phyloP scores from a whole-genome alignment of 2,329 filamentous ascomycete species.

The Ceratocystis ficicola region DNA sequence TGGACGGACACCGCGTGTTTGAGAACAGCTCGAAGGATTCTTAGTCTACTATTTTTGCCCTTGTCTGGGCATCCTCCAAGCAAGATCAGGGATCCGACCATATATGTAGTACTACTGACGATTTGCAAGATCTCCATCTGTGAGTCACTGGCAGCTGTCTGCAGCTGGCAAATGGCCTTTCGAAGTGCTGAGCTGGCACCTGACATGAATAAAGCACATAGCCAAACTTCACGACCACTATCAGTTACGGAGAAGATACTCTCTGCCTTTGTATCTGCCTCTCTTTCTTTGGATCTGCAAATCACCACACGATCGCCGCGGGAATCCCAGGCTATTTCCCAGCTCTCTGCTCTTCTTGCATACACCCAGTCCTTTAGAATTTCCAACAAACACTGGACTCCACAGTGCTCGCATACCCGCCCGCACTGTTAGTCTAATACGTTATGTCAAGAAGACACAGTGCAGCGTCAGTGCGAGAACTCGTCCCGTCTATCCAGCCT shows the following conservation, averaged over 20 bases:
- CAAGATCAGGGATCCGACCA: too few relatives aligned
- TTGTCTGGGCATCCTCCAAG: not conserved
- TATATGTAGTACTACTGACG: too few relatives aligned
- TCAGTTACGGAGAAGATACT: not conserved
- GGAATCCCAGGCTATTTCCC: not conserved
- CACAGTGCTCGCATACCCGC: not conserved
- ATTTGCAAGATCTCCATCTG: not conserved
- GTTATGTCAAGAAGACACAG: not conserved
- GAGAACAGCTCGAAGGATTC: slow-evolving; percentile 5
- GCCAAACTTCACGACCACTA: too few relatives aligned
- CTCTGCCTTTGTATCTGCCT: not conserved
- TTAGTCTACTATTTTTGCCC: slow-evolving; percentile 7
- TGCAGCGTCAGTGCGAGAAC: not conserved
- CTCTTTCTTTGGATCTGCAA: not conserved
- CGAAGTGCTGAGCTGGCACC: too few relatives aligned
- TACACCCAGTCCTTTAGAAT: not conserved
- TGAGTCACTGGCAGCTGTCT: not conserved
- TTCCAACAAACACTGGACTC: not conserved
- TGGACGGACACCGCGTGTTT: slow-evolving; percentile 3
- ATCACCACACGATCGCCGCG: not conserved
- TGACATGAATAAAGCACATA: too few relatives aligned
- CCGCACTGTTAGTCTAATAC: not conserved
- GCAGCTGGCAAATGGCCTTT: not conserved
- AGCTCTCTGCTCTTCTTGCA: not conserved
- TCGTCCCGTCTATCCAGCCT: not conserved